phyloP scores from a whole-genome alignment of 148 eudicot species.

The Bassia scoparia region DNA sequence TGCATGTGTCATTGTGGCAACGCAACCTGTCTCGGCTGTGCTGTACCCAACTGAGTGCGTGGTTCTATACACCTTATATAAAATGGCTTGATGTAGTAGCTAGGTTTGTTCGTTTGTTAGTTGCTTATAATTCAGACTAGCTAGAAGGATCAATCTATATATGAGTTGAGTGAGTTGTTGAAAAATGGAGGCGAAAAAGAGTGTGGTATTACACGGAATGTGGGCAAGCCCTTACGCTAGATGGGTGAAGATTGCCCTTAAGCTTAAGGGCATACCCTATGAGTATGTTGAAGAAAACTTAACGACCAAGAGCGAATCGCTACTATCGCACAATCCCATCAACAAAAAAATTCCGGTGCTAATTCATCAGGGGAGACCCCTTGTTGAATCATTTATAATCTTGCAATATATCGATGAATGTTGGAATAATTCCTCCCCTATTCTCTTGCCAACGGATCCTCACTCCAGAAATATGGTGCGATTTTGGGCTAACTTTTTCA shows the following conservation, averaged over 20 bases:
- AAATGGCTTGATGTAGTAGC: no score
- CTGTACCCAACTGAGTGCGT: no score
- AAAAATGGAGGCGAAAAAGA: constrained; percentile 11
- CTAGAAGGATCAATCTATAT: no score
- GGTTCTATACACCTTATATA: no score
- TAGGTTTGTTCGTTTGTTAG: no score
- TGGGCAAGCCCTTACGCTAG: constrained; percentile 42
- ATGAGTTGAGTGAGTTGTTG: no score
- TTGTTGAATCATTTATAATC: constrained; percentile 33
- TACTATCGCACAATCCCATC: constrained; percentile 27
- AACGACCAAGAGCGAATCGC: constrained; percentile 24
- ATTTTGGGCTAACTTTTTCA: constrained; percentile 26
- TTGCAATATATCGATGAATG: constrained; percentile 33
- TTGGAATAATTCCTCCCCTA: constrained; percentile 22
- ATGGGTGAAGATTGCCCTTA: constrained; percentile 36
- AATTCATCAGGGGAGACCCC: constrained; percentile 28
- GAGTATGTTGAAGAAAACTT: constrained; percentile 30
- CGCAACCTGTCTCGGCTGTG: no score
- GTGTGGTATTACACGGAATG: constrained; percentile 27
- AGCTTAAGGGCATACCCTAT: constrained; percentile 32
- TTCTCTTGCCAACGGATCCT: constrained; percentile 27
- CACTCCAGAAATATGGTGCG: constrained; percentile 18
- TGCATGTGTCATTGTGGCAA: no score
- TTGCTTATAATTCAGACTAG: no score
- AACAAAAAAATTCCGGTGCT: constrained; percentile 34